Base-by-base conservation (phyloP, 139 green algal genomes). In the Coelastrella sp. region DNA sequence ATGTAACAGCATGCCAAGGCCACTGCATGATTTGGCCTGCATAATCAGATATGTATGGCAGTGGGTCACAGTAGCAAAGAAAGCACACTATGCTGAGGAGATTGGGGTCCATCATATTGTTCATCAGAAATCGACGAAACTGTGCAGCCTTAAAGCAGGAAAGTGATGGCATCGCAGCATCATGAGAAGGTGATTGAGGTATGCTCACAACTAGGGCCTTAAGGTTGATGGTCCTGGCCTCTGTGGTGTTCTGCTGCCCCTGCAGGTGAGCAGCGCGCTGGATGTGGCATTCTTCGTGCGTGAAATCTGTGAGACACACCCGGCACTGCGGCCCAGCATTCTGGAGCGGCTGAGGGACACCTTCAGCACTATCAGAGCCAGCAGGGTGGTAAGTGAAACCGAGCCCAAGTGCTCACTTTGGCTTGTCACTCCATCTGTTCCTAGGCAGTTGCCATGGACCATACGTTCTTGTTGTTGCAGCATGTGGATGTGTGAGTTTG, bases 271-370 rank as follows among this genome's bases (percentile, higher is more conserved):
- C 22, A 90, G 85, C 60, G 98, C 98, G 3, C 94, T 99, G 87
- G 94, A 96, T 75, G 97, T 98, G 10, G 93, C 95, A 24, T 97
- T 97, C 88, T 98, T 99, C 86, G 95, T 99, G 72, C 94, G 98
- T 10, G 98, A 99, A 91, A 99, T 99, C 84, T 96, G 97, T 83
- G 96, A 99, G 92, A 99, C 98, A 82, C 99, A 99, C 92, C 89
- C 94, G 10, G 94, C 95, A 74, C 94, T 99, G 89, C 95, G 97
- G 12, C 87, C 94, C 58, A 92, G 88, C 73, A 97, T 99, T 88
- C 85, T 99, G 60, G 92, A 97, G 90, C 94, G 95, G 8, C 94
- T 99, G 90, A 93, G 98, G 61, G 97, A 99, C 90, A 97, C 92
- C 12, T 99, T 99, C 93, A 91, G 6, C 65, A 91, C 59, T 65